Conservation (phyloP, 2,329 filamentous ascomycete genomes). For the Graphiopsis chlorocephala region DNA sequence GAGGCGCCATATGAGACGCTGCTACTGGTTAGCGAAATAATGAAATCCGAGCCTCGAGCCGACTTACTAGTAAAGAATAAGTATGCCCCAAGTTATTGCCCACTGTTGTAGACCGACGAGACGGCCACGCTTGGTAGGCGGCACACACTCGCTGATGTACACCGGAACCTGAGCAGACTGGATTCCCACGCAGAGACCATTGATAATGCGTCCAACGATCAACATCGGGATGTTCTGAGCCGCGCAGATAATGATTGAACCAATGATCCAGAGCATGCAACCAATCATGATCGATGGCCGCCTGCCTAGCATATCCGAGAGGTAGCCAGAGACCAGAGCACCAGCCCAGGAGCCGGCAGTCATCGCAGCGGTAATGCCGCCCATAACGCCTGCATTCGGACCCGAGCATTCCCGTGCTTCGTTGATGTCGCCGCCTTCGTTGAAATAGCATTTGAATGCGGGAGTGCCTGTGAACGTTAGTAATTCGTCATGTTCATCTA, state of each 20-base stretch:
- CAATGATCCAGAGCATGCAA: constrained; percentile 43
- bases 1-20: constrained; percentile 61
- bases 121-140: constrained; percentile 56
- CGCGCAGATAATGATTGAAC: constrained; percentile 60
- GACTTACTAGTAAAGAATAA: constrained; percentile 61
- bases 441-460: constrained; percentile 70
- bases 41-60: not conserved
- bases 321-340: constrained; percentile 56
- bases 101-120: constrained; percentile 70
- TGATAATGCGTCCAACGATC: constrained; percentile 64
- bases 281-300: constrained; percentile 54
- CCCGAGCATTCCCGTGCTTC: constrained; percentile 47
- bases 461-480: constrained; percentile 50
- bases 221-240: constrained; percentile 67
- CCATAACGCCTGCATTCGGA: constrained; percentile 55
- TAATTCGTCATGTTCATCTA: constrained; percentile 37
- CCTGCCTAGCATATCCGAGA: constrained; percentile 56
- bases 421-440: constrained; percentile 49
- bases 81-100: constrained; percentile 63
- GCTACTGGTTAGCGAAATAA: not conserved
- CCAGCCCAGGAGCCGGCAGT: constrained; percentile 68
- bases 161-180: constrained; percentile 66
- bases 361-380: constrained; percentile 68
- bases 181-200: constrained; percentile 70
- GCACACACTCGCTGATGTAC: constrained; percentile 61